A percentile compares a stretch with the other conserved stretches of the same genome.
phyloP scores from a whole-genome alignment of 1,284 basidiomycete species.

The Cutaneotrichosporon sp. region DNA sequence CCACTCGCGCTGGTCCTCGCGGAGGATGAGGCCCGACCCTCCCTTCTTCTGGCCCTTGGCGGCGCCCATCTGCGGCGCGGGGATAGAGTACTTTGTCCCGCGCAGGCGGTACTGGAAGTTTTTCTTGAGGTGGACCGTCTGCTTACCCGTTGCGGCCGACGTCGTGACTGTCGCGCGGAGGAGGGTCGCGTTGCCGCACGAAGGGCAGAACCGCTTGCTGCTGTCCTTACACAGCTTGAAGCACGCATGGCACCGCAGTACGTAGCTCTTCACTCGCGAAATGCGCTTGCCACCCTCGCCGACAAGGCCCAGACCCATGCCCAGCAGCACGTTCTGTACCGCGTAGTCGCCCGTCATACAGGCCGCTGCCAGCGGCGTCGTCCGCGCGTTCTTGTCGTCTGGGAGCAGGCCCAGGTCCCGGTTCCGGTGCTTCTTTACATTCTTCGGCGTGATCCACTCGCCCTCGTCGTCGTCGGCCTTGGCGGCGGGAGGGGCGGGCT shows the following conservation, averaged over 20 bases:
- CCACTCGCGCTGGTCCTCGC: constrained; percentile 86
- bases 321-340: constrained; percentile 95
- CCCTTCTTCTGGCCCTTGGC: constrained; percentile 75
- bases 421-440: constrained; percentile 82
- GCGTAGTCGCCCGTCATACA: constrained; percentile 99
- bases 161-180: constrained; percentile 87
- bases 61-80: constrained; percentile 80
- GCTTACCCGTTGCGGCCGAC: constrained; percentile 54
- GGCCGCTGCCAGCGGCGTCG: constrained; percentile 53
- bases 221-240: constrained; percentile 99
- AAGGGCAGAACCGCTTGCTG: constrained; percentile 93
- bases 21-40: constrained; percentile 63
- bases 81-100: constrained; percentile 90
- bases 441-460: constrained; percentile 95
- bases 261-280: constrained; percentile 88
- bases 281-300: constrained; percentile 87
- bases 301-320: constrained; percentile 91
- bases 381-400: constrained; percentile 28
- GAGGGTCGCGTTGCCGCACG: constrained; percentile 89
- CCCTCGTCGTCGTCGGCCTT: constrained; percentile 64
- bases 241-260: constrained; percentile 94
- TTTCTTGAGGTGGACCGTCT: constrained; percentile 78
- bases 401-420: constrained; percentile 75
- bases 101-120: constrained; percentile 93
- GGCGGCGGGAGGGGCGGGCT: constrained; percentile 8